phyloP scores from a whole-genome alignment of 352 stramenopile species.

The Globisporangium rhizosaccharum region DNA sequence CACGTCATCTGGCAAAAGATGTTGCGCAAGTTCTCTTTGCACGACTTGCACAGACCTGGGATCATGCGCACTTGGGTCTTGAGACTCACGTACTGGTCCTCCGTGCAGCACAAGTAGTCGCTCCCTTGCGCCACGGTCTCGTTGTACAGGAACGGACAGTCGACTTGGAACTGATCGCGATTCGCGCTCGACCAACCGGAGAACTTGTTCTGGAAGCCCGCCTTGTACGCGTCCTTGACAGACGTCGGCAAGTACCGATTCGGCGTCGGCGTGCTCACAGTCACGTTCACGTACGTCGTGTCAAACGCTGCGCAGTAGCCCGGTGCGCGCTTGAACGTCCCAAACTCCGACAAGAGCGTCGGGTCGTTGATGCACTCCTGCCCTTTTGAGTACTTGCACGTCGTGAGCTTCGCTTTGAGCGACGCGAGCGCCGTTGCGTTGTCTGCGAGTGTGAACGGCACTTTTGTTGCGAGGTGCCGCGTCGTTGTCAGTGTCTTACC shows the following conservation, averaged over 20 bases:
- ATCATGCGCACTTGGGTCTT: constrained; percentile 55
- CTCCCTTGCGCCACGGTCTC: constrained; percentile 47
- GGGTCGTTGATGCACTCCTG: constrained; percentile 47
- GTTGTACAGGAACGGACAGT: constrained; percentile 70
- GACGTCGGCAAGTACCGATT: constrained; percentile 63
- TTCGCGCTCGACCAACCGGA: constrained; percentile 55
- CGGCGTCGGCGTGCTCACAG: constrained; percentile 25
- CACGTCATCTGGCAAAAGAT: constrained; percentile 79
- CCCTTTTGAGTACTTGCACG: constrained; percentile 61
- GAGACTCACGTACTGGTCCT: constrained; percentile 59
- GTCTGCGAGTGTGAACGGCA: constrained; percentile 36
- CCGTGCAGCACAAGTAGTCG: constrained; percentile 72
- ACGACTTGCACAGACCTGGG: constrained; percentile 51
- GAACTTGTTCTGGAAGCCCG: constrained; percentile 68
- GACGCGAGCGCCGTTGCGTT: constrained; percentile 27
- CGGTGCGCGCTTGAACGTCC: constrained; percentile 38
- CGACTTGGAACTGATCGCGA: constrained; percentile 53
- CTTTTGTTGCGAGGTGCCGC: constrained; percentile 11
- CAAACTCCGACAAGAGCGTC: constrained; percentile 32
- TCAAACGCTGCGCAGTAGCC: constrained; percentile 62
- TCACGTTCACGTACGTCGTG: constrained; percentile 48
- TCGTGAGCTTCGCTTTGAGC: constrained; percentile 32
- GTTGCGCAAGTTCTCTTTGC: constrained; percentile 72
- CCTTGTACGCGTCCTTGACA: constrained; percentile 40
- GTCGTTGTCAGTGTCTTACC: constrained; percentile 11